Percentiles rank a stretch among this genome's conserved stretches.
phyloP scores from a whole-genome alignment of 2,329 filamentous ascomycete genomes.

The Cryphonectria radicalis region DNA sequence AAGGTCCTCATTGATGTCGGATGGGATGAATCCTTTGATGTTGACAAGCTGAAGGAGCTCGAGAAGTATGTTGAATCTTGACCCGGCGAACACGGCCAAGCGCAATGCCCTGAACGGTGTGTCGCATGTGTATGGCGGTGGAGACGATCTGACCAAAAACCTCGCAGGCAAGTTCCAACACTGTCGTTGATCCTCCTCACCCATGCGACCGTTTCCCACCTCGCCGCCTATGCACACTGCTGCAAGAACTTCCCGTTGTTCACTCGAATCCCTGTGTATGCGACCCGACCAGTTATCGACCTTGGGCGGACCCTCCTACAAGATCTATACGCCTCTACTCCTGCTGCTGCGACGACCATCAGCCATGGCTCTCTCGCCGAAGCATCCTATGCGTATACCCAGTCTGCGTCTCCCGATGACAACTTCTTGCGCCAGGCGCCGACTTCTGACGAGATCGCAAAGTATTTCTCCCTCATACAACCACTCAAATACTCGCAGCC shows the following conservation, averaged over 20 bases:
- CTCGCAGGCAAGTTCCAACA: conserved; percentile 78
- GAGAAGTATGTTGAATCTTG: conserved; percentile 69
- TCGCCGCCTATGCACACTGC: conserved; percentile 93
- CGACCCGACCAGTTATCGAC: conserved; percentile 89
- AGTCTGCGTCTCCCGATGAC: conserved; percentile 52
- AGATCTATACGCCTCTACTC: conserved; percentile 89
- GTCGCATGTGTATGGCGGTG: background rate
- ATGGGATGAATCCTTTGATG: conserved; percentile 92
- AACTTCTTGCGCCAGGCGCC: conserved; percentile 71
- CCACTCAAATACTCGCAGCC: conserved; percentile 96
- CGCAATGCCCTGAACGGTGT: too few species aligned
- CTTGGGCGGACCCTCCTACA: conserved; percentile 89
- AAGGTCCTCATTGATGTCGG: conserved; percentile 94
- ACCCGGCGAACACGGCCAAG: background rate
- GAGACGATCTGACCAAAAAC: conserved; percentile 28
- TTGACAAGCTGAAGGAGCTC: conserved; percentile 79
- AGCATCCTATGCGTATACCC: conserved; percentile 57
- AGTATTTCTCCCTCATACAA: conserved; percentile 89
- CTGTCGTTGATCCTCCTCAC: conserved; percentile 93
- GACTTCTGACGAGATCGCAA: conserved; percentile 84
- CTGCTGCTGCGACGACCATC: conserved; percentile 84
- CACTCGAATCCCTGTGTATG: conserved; percentile 90
- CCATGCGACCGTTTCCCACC: conserved; percentile 87
- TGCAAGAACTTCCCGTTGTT: conserved; percentile 96
- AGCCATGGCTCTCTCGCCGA: conserved; percentile 74